Evolutionary conservation across 164 flowering plant genomes (phyloP), one percentile per base, ranked within the genome.

Genomic region (Vitis rupestris): DNA sequence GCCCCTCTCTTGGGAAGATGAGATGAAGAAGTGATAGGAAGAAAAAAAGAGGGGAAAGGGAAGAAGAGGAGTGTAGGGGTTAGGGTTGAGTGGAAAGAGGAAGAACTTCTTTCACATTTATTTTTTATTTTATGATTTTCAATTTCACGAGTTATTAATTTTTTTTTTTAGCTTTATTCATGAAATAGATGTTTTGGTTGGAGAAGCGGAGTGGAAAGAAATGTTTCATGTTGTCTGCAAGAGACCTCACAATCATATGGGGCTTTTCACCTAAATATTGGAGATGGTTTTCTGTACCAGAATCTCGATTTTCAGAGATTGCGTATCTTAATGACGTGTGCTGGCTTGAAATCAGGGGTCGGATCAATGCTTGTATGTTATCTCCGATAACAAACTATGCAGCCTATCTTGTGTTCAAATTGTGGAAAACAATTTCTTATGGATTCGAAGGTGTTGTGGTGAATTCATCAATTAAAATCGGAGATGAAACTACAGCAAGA

Each of bases 171-270:
- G 7, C 44, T 31, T 31, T 31, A 31, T 31, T 31, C 6, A 31
- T 31, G 44, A 6, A 6, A 31, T 31, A 85, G 89, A 78, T 77
- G 66, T 86, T 86, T 52, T 67, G 72, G 14, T 16, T 86, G 51
- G 78, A 82, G 10, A 83, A 66, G 78, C 8, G 12, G 51, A 79
- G 75, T 47, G 87, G 89, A 14, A 79, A 79, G 67, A 80, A 77
- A 74, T 79, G 85, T 53, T 83, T 12, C 64, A 80, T 82, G 82
- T 59, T 85, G 5, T 47, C 71, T 30, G 79, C 87, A 56, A 82
- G 84, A 53, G 80, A 68, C 10, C 79, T 82, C 12, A 1, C 27
- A 3, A 86, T 85, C 29, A 60, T 56, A 52, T 83, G 84, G 89
- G 78, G 76, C 1, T 78, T 77, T 59, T 61, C 71, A 4, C 77